These are phyloP conservation scores for Penicillium dipodomyicola DNA, from an alignment of 495 filamentous ascomycete genomes.

Conservation along the genomic window DNA sequence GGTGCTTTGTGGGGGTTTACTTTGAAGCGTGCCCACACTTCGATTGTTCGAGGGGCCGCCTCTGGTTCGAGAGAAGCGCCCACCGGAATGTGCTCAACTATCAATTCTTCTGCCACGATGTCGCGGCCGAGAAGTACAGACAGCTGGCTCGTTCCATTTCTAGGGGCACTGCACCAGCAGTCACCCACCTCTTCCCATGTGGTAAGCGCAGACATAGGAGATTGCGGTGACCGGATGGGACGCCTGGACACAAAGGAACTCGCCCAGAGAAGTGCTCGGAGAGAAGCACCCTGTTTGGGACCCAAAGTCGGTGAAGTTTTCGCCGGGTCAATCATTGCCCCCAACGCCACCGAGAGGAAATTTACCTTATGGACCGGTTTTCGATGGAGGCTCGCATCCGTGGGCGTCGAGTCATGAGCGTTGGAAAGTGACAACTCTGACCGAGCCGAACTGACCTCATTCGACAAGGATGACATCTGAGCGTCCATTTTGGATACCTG, in stretches of 20 bases:
- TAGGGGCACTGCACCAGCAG: slow-evolving; percentile 46
- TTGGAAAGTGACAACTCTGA: slow-evolving; percentile 16
- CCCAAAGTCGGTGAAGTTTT: slow-evolving; percentile 34
- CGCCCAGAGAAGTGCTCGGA: slow-evolving; percentile 9
- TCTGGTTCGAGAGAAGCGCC: slow-evolving; percentile 32
- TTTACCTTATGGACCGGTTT: slow-evolving; percentile 32
- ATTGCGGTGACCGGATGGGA: slow-evolving; percentile 11
- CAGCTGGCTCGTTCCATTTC: slow-evolving; percentile 42
- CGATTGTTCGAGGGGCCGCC: slow-evolving; percentile 44
- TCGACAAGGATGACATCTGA: slow-evolving; percentile 39
- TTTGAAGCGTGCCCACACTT: slow-evolving; percentile 44
- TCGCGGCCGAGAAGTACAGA: slow-evolving; percentile 31
- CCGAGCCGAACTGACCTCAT: slow-evolving; percentile 31
- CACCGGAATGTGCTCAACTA: slow-evolving; percentile 47
- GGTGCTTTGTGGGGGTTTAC: slow-evolving; percentile 15
- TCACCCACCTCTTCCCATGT: slow-evolving; percentile 48
- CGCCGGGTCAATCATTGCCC: slow-evolving; percentile 39
- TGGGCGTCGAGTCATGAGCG: slow-evolving; percentile 19
- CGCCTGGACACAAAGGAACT: background rate
- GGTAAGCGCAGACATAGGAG: slow-evolving; percentile 33
- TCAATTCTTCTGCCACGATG: slow-evolving; percentile 47
- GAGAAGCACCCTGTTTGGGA: slow-evolving; percentile 5
- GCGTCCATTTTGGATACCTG: slow-evolving; percentile 33
- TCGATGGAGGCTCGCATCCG: slow-evolving; percentile 9
- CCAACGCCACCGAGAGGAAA: slow-evolving; percentile 34